phyloP scores from a whole-genome alignment of 345 rosid genomes.

The Citrus medica region DNA sequence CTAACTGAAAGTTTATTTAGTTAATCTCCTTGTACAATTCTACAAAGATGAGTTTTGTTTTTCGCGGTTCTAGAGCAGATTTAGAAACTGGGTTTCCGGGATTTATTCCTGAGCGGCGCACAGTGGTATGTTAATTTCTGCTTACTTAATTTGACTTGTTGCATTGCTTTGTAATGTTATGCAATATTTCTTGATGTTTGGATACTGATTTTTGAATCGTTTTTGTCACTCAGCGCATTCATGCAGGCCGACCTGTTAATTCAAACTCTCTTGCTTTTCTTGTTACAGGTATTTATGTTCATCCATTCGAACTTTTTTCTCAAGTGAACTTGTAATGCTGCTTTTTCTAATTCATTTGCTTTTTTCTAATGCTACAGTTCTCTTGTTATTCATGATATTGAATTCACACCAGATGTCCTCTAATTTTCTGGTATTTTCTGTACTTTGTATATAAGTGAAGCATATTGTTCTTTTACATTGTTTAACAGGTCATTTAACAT shows the following conservation, averaged over 20 bases:
- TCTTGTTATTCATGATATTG: slow-evolving; percentile 89
- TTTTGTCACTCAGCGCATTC: slow-evolving; percentile 58
- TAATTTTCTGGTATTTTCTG: slow-evolving; percentile 73
- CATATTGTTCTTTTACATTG: background rate
- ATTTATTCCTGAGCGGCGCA: slow-evolving; percentile 64
- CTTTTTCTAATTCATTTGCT: slow-evolving; percentile 10
- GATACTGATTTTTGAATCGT: background rate
- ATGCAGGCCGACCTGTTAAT: slow-evolving; percentile 78
- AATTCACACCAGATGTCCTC: slow-evolving; percentile 93
- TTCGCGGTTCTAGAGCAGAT: slow-evolving; percentile 80
- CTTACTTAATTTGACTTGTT: background rate
- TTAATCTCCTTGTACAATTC: background rate
- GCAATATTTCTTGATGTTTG: background rate
- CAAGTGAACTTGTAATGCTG: background rate
- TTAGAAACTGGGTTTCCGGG: slow-evolving; percentile 73
- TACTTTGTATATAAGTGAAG: background rate
- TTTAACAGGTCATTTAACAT: background rate
- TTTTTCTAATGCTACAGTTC: slow-evolving; percentile 48
- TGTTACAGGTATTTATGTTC: slow-evolving; percentile 62
- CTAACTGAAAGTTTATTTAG: background rate
- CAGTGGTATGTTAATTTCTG: slow-evolving; percentile 49
- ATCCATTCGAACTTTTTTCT: background rate
- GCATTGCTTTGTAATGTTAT: background rate
- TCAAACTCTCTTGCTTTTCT: slow-evolving; percentile 87
- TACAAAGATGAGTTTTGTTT: slow-evolving; percentile 73